These are phyloP conservation scores for Trametopsis cervina DNA, from an alignment of 768 basidiomycete genomes.

Conservation along the genomic window DNA sequence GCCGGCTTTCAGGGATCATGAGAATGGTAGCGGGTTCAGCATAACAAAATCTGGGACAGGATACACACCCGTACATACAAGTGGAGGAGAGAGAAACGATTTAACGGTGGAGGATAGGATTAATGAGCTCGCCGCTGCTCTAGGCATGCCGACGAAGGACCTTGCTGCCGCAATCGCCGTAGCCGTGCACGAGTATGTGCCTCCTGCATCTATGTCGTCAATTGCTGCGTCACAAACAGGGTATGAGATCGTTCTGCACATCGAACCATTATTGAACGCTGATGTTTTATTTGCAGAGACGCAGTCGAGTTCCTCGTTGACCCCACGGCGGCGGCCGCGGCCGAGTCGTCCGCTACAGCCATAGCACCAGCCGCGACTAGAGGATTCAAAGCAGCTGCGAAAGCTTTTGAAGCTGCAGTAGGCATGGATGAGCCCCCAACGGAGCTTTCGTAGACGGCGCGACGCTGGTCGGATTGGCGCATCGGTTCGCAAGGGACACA, in stretches of 20 bases:
- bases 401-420: conserved; percentile 19
- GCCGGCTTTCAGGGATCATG: conserved; percentile 16
- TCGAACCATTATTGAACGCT: neutral
- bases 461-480: too few species aligned
- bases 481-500: too few species aligned
- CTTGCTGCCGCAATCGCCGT: conserved; percentile 59
- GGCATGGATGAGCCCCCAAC: conserved; percentile 23
- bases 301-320: conserved; percentile 20
- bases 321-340: conserved; percentile 13
- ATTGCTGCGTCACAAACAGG: conserved; percentile 42
- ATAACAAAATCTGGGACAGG: conserved; percentile 5
- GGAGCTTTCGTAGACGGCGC: conserved; percentile 13
- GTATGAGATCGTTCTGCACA: conserved; percentile 12
- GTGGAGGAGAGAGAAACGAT: neutral
- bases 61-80: conserved; percentile 2
- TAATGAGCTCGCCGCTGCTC: conserved; percentile 49
- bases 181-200: conserved; percentile 51
- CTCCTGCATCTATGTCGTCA: conserved; percentile 53
- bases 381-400: conserved; percentile 10
- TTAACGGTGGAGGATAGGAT: conserved; percentile 47
- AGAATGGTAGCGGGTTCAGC: conserved; percentile 7
- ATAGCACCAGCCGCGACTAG: conserved; percentile 7
- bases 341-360: conserved; percentile 7
- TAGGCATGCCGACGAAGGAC: conserved; percentile 55
- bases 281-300: conserved; percentile 4